Conservation (phyloP, 345 rosid species). For the Brassica carinata region DNA sequence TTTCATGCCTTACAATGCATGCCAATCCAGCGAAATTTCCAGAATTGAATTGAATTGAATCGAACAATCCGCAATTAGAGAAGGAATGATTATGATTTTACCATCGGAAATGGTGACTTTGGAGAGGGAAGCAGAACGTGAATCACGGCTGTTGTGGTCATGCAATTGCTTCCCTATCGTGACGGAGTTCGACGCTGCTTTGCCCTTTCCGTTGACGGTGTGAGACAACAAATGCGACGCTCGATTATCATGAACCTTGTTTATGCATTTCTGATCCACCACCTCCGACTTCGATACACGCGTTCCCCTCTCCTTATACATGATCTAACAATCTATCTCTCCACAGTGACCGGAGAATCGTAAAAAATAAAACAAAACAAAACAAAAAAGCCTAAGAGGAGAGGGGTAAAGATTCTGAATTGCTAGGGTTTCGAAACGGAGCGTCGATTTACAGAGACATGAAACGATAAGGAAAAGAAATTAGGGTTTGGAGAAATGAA, state of each 20-base stretch:
- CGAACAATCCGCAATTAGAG: background rate
- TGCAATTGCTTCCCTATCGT: conserved; percentile 59
- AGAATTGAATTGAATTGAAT: background rate
- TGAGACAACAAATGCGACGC: conserved; percentile 72
- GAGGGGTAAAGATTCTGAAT: background rate
- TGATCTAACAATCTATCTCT: conserved; percentile 15
- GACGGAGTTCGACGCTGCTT: conserved; percentile 41
- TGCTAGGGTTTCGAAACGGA: conserved; percentile 27
- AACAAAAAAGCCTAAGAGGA: background rate
- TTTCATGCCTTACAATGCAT: too few relatives aligned
- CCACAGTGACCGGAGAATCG: conserved; percentile 24
- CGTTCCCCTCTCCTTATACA: conserved; percentile 51
- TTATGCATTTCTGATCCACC: conserved; percentile 81
- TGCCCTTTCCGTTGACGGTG: conserved; percentile 63
- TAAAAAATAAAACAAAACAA: too few relatives aligned
- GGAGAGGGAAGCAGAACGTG: conserved; percentile 54
- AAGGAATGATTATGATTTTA: conserved; percentile 20
- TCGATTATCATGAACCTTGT: conserved; percentile 74
- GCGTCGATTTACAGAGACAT: background rate
- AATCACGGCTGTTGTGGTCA: conserved; percentile 49
- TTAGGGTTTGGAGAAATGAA: too few relatives aligned
- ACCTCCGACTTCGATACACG: conserved; percentile 71
- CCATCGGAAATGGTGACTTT: conserved; percentile 71
- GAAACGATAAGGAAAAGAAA: too few relatives aligned
- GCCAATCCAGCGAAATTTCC: too few relatives aligned